Base-by-base conservation (phyloP, 371 early-diverging fungal genomes). In the Parasitella parasitica region DNA sequence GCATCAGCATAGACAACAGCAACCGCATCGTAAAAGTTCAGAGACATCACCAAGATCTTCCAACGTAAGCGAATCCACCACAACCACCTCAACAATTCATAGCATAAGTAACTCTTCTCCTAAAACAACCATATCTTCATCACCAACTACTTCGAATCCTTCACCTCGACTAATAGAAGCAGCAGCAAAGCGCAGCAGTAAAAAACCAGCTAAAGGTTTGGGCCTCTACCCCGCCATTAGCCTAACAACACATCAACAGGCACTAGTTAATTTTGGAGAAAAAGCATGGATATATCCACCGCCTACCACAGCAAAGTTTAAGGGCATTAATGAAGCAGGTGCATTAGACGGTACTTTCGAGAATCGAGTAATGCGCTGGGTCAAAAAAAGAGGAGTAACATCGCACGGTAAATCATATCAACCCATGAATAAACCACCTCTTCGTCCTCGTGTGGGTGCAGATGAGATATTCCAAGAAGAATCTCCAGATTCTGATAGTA, bases 161-260 rank as follows among this genome's bases (percentile, higher is more conserved):
- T 30, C 39, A 1, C 43, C 57, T 0, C 46, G 43, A 5, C n/a
- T 36, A 2, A 43, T 56, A 8, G 16, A 27, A 5, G 7, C 8
- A 4, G 8, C 54, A 11, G 52, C 53, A 13, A 41, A 52, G 0
- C 9, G n/a, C 9, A 4, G n/a, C 13, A 26, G 16, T n/a, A 52
- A 34, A 36, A 64, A 35, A 15, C 52, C 52, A 13, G 57, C 32
- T 1, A 63, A 64, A 18, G 66, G 73, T 6, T 18, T 77, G 26
- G 78, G 78, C 0, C 66, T 81, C 9, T 81, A 71, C 36, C 81
- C 81, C 2, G 81, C 81, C 11, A 68, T 81, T 32, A 81, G 78
- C 16, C 56, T 81, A 2, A 76, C 78, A 3, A 75, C 75, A 12
- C 69, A 76, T 52, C 81, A 81, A 38, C 81, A 81, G 32, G 66